Evolutionary conservation across 2,329 filamentous ascomycete species (phyloP), one percentile per base, ranked within the genome.

Genomic region (Sphaerulina musiva): DNA sequence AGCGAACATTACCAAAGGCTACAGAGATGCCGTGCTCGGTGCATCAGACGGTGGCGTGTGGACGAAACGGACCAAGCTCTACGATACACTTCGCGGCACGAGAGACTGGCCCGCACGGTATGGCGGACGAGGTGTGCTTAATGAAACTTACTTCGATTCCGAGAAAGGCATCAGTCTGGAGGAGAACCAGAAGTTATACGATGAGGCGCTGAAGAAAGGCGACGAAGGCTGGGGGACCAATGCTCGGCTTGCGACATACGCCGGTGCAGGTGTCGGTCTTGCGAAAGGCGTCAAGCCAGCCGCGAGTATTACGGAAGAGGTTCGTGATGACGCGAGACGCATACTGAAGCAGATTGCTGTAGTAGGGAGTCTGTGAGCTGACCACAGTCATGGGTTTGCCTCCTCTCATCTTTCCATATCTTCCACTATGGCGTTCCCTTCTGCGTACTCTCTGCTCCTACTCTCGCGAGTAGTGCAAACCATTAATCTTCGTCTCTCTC

Each of bases 231-330:
- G 79, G 78, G 80, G 80, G 23, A 69, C 69, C 0, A 66, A 75
- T 8, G 80, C 75, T 3, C 73, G 82, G 55, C 71, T 84, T 71
- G 82, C 80, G 4, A 80, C 80, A 8, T 86, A 84, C 73, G 81
- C 80, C 11, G 82, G 83, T 3, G 79, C 78, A 17, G 82, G 76
- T 0, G 78, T 85, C 11, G 83, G 83, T 0, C 69, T 85, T 56
- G 73, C 84, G 2, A 78, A 68, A 44, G 68, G 75, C 39, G 70
- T 80, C 1, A 73, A 73, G 59, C 64, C 70, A 12, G 81, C 80
- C 2, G 72, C 66, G 10, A 74, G 78, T 8, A 80, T 85, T 62
- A 75, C 81, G 2, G 66, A 67, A 44, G 74, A 78, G 54, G 68
- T 76, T 3, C 70, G 76, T 46, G 66, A 70, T 5, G 73, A 72